Base-by-base conservation (phyloP, 2,329 filamentous ascomycete genomes). In the Hansfordia pulvinata region DNA sequence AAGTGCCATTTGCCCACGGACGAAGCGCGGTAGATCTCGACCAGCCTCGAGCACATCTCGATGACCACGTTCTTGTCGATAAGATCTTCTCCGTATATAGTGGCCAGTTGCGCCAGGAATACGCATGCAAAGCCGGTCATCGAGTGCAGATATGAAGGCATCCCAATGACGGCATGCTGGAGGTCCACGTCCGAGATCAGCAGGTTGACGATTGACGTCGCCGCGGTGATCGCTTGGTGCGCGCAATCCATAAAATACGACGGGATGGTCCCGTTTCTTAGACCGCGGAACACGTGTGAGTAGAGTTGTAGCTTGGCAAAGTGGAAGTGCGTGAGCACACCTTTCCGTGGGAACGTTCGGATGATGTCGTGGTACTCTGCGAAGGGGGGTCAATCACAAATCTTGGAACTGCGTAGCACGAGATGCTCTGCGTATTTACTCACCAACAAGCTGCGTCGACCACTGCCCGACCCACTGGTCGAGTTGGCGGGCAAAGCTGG, bases 41-140 rank as follows among this genome's bases (percentile, higher is more conserved):
- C 51, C 0, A 58, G 46, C 16, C 46, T 46, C 0, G 42, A 44
- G 1, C 50, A 54, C 13, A 61, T 35, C 8, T 55, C 46, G 15
- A 46, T 41, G 2, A 60, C 55, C 1, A 46, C 36, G 2, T 40
- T 37, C 3, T 48, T 42, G 10, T 58, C 48, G 9, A 60, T 49
- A 2, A 58, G 45, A 4, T 49, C 46, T 6, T 48, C 49, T 0
- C 45, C 39, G 34, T 58, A 53, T 16, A 58, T 60, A 14, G 53
- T 49, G 2, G 58, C 50, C 1, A 64, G 45, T 32, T 64, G 62
- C 19, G 62, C 51, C 2, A 66, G 47, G 31, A 67, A 66, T 36
- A 64, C 59, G 36, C 58, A 64, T 2, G 62, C 60, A 30, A 66
- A 66, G 0, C 58, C 60, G 0, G 60, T 63, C 62, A 66, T 67